These are phyloP conservation scores for Berberis vulgaris DNA, from an alignment of 164 flowering plant genomes.

Conservation along the genomic window DNA sequence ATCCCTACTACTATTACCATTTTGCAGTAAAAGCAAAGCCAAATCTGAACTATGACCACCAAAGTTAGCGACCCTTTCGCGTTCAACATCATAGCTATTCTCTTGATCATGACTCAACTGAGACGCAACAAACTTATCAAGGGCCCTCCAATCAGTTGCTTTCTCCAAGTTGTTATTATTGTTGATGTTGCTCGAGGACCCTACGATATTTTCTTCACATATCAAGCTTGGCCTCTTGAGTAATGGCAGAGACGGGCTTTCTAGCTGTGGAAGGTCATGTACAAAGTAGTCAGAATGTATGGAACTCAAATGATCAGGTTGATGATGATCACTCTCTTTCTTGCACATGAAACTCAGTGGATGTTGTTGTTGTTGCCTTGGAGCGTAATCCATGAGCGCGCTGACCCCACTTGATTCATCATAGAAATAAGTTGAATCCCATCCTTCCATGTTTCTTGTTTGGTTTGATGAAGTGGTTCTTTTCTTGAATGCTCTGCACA, in stretches of 20 bases:
- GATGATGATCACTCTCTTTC: conserved; percentile 52
- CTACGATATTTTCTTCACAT: conserved; percentile 15
- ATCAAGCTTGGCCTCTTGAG: conserved; percentile 46
- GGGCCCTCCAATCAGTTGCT: conserved; percentile 86
- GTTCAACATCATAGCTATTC: conserved; percentile 22
- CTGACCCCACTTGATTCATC: conserved; percentile 49
- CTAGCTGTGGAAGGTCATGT: conserved; percentile 75
- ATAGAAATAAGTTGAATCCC: conserved; percentile 59
- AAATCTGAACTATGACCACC: conserved; percentile 27
- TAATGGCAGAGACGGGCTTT: conserved; percentile 66
- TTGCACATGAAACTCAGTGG: conserved; percentile 40
- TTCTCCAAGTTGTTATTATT: conserved; percentile 19
- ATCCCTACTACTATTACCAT: conserved; percentile 1
- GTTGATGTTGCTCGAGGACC: neutral
- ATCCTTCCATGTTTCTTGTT: conserved; percentile 34
- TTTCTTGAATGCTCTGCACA: conserved; percentile 90
- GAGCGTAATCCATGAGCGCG: conserved; percentile 40
- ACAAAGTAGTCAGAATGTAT: conserved; percentile 36
- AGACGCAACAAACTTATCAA: conserved; percentile 92
- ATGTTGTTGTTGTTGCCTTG: conserved; percentile 19
- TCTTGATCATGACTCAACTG: conserved; percentile 94
- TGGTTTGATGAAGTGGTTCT: conserved; percentile 28
- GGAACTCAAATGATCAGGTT: conserved; percentile 31
- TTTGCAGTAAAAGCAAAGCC: conserved; percentile 40
- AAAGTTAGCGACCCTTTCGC: conserved; percentile 26